Conservation (phyloP, 768 basidiomycete species). For the Trametes gibbosa region DNA sequence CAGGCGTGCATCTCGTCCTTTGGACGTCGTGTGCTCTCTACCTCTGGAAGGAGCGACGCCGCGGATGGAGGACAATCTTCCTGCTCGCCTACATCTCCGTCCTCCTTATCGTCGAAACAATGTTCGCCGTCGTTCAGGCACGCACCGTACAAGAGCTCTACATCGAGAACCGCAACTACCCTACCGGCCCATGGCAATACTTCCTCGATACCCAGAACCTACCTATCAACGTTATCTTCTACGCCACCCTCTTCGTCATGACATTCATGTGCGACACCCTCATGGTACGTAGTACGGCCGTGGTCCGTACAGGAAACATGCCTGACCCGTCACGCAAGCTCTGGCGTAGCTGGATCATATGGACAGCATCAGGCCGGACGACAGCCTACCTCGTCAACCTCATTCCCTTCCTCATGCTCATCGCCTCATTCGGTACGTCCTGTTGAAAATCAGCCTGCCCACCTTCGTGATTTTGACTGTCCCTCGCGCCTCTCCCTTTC, state of each 20-base stretch:
- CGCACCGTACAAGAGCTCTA: slow-evolving; percentile 33
- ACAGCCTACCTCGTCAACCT: slow-evolving; percentile 4
- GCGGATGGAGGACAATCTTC: slow-evolving; percentile 29
- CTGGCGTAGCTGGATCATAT: slow-evolving; percentile 18
- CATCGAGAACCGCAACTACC: slow-evolving; percentile 27
- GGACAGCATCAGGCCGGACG: slow-evolving; percentile 12
- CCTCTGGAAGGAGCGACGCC: slow-evolving; percentile 37
- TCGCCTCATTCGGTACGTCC: slow-evolving; percentile 16
- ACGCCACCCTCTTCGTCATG: slow-evolving; percentile 41
- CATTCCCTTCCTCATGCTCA: slow-evolving; percentile 14
- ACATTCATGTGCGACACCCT: slow-evolving; percentile 44
- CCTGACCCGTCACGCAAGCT: neutral
- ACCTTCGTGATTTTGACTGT: neutral
- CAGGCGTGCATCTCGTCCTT: slow-evolving; percentile 41
- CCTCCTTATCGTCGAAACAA: slow-evolving; percentile 37
- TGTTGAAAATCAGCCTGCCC: neutral
- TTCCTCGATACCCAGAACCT: slow-evolving; percentile 42
- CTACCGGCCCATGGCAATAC: slow-evolving; percentile 42
- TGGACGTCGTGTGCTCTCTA: slow-evolving; percentile 36
- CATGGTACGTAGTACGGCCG: slow-evolving; percentile 33
- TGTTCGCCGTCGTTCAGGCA: slow-evolving; percentile 39
- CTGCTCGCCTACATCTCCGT: slow-evolving; percentile 40
- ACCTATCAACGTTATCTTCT: slow-evolving; percentile 43
- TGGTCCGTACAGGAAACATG: neutral
- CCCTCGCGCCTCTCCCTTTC: too few relatives aligned